Conservation (phyloP, 2,329 filamentous ascomycete species). For the Allantophomopsis lycopodina region DNA sequence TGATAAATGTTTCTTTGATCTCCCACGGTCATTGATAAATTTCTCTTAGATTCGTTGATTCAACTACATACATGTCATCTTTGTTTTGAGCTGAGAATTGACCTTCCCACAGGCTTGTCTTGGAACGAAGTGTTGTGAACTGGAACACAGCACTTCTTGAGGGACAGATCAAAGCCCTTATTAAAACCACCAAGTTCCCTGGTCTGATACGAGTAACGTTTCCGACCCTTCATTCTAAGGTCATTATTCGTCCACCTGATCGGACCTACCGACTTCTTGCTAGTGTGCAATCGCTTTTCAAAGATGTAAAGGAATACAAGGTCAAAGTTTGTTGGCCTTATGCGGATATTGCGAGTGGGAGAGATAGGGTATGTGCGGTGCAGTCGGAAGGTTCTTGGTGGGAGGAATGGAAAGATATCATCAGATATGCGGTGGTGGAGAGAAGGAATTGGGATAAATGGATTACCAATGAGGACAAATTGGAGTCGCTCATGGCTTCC, state of each 20-base stretch:
- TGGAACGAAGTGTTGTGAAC: constrained; percentile 38
- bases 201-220: constrained; percentile 34
- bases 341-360: constrained; percentile 28
- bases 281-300: constrained; percentile 34
- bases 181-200: constrained; percentile 34
- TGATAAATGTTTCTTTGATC: too few species aligned
- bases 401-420: constrained; percentile 32
- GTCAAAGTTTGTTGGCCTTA: constrained; percentile 44
- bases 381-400: constrained; percentile 44
- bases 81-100: constrained; percentile 2
- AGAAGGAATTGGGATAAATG: constrained; percentile 10
- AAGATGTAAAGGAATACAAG: constrained; percentile 38
- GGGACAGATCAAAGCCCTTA: constrained; percentile 35
- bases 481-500: constrained; percentile 16
- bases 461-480: constrained; percentile 16
- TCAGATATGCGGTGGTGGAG: constrained; percentile 22
- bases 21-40: too few species aligned
- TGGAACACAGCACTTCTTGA: constrained; percentile 40
- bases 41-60: neutral
- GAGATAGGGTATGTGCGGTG: constrained; percentile 32
- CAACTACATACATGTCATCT: neutral
- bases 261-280: constrained; percentile 39
- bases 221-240: constrained; percentile 32
- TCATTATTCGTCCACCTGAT: constrained; percentile 35
- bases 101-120: constrained; percentile 24